A percentile compares a stretch with the other conserved stretches of the same genome.
These are phyloP conservation scores for Catunica adiposa DNA, from an alignment of 2,329 filamentous ascomycete genomes.

Conservation along the genomic window DNA sequence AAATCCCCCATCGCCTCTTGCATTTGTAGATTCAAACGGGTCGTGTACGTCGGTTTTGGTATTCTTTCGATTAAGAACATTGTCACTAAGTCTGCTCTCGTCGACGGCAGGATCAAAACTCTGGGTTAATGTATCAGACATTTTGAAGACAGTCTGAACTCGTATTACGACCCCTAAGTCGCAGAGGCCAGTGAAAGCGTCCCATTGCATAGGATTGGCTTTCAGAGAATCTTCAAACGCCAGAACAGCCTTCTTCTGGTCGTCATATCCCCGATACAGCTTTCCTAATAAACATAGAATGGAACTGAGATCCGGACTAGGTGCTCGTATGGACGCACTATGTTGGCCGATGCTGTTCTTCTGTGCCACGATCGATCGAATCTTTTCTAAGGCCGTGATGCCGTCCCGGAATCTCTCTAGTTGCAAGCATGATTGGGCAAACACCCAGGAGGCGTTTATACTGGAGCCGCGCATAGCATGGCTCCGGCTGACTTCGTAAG, in stretches of 20 bases:
- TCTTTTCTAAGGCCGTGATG: conserved; percentile 67
- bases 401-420: conserved; percentile 69
- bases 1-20: conserved; percentile 8
- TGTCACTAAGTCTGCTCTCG: conserved; percentile 12
- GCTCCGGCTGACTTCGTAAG: conserved; percentile 65
- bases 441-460: conserved; percentile 77
- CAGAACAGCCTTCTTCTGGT: conserved; percentile 66
- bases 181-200: conserved; percentile 78
- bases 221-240: conserved; percentile 82
- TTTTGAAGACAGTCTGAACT: conserved; percentile 72
- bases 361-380: conserved; percentile 55
- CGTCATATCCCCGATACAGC: conserved; percentile 66
- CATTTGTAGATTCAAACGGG: conserved; percentile 30
- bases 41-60: conserved; percentile 22
- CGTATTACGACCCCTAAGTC: conserved; percentile 72
- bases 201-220: conserved; percentile 93
- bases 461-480: conserved; percentile 56
- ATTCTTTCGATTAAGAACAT: conserved; percentile 12
- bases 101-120: conserved; percentile 25
- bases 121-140: conserved; percentile 39
- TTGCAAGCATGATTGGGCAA: conserved; percentile 72
- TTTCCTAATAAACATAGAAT: conserved; percentile 76
- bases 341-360: conserved; percentile 72
- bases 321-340: conserved; percentile 55
- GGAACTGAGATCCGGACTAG: conserved; percentile 67